Evolutionary conservation across 78 protist species (phyloP).

Genomic region (Dictyostelium citrinum): DNA sequence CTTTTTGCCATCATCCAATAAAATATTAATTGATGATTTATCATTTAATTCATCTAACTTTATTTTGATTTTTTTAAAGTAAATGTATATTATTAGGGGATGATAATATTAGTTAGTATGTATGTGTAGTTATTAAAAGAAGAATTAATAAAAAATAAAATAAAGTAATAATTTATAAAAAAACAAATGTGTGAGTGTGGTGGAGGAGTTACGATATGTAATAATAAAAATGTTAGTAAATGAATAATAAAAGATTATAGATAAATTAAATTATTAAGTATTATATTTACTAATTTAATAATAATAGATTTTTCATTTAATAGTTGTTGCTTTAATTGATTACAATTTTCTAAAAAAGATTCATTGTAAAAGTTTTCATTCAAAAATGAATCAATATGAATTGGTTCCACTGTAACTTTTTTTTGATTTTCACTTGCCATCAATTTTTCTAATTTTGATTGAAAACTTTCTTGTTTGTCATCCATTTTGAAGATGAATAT

Average conservation of each 20-base stretch:
- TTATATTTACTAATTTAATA: not conserved
- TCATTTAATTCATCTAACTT: not conserved
- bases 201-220: too few species aligned
- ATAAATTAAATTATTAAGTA: too few species aligned
- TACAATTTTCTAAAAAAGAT: not conserved
- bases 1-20: not conserved
- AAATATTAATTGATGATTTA: not conserved
- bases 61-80: too few species aligned
- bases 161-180: not conserved
- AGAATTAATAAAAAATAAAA: not conserved
- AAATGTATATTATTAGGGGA: too few species aligned
- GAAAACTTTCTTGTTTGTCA: not conserved
- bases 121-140: not conserved
- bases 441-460: not conserved
- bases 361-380: slow-evolving; percentile 44
- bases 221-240: too few species aligned
- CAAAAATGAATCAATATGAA: not conserved
- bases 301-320: slow-evolving; percentile 13
- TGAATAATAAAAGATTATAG: too few species aligned
- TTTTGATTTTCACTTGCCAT: not conserved
- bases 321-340: slow-evolving; percentile 3
- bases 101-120: not conserved
- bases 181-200: not conserved
- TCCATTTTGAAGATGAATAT: not conserved
- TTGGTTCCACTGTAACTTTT: not conserved